Base-by-base conservation (phyloP, 352 stramenopile genomes). In the Globisporangium lucens region DNA sequence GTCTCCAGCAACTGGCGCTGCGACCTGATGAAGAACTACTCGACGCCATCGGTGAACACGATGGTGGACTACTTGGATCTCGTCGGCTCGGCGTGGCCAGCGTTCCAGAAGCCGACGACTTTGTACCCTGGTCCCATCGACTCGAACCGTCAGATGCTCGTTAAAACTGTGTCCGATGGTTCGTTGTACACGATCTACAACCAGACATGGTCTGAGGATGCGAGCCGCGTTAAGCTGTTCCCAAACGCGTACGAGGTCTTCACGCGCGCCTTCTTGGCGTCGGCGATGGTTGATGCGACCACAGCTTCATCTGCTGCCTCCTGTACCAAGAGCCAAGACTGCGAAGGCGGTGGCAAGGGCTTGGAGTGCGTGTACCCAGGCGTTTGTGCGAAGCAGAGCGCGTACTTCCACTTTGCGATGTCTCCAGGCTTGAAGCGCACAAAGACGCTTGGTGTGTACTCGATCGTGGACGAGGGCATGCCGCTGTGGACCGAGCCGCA, bases 231-330 rank as follows among this genome's bases (percentile, higher is more conserved):
- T 8, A 76, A 78, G 12, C 65, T 95, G 20, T 93, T 93, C 73
- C 87, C 87, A 29, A 94, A 94, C 63, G 85, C 84, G 9, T 93
- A 93, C 69, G 85, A 95, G 67, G 75, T 79, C 13, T 95, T 95
- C 58, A 89, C 80, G 33, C 82, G 85, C 24, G 68, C 82, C 0
- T 94, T 93, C 65, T 70, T 95, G 9, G 85, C 85, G 10, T 77
- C 85, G 0, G 70, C 77, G 1, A 80, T 93, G 66, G 71, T 82
- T 30, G 77, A 80, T 9, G 79, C 82, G 41, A 70, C 62, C 49
- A 76, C 75, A 6, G 69, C 68, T 4, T 68, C 75, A 17, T 57
- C 36, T 20, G 76, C 76, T 35, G 53, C 75, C 4, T 63, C 77
- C 33, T 95, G 87, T 63, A 76, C 67, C 12, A 71, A 86, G 64